Conservation (phyloP, 2,329 filamentous ascomycete genomes). For the Parasarocladium wereldwijsianum region DNA sequence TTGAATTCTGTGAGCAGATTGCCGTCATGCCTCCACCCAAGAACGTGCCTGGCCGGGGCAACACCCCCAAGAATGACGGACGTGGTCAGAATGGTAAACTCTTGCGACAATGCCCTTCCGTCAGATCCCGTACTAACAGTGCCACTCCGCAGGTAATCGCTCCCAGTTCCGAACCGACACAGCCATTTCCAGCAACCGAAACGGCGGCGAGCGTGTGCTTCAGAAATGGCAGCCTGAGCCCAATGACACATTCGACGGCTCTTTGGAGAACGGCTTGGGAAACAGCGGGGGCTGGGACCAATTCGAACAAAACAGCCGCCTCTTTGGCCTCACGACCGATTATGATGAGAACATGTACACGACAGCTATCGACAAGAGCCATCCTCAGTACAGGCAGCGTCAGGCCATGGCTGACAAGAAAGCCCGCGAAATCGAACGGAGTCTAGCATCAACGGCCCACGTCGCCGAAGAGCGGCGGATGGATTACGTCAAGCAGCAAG, state of each 20-base stretch:
- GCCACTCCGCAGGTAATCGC: slow-evolving; percentile 39
- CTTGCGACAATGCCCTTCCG: not conserved
- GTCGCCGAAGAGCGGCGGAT: slow-evolving; percentile 78
- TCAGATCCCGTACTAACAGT: slow-evolving; percentile 6
- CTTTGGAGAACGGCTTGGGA: slow-evolving; percentile 49
- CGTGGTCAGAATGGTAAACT: slow-evolving; percentile 20
- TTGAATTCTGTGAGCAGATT: no score
- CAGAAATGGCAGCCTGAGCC: slow-evolving; percentile 68
- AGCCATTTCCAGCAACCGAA: slow-evolving; percentile 66
- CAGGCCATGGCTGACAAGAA: slow-evolving; percentile 68
- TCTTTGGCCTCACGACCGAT: slow-evolving; percentile 77
- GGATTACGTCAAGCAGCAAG: slow-evolving; percentile 46
- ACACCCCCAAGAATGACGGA: slow-evolving; percentile 12
- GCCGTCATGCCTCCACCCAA: slow-evolving; percentile 22
- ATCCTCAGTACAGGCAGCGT: slow-evolving; percentile 68
- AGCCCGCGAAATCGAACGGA: slow-evolving; percentile 79
- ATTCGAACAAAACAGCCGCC: slow-evolving; percentile 75
- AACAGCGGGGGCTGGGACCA: slow-evolving; percentile 69
- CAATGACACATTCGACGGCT: slow-evolving; percentile 47
- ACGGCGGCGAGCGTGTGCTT: slow-evolving; percentile 57
- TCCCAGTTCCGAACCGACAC: slow-evolving; percentile 70
- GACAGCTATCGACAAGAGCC: slow-evolving; percentile 70
- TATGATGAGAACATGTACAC: slow-evolving; percentile 96
- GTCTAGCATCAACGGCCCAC: slow-evolving; percentile 60
- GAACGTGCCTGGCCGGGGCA: slow-evolving; percentile 16